A percentile compares a stretch with the other conserved stretches of the same genome.
Conservation (phyloP, 1,284 basidiomycete species). For the Ustilago vetiveriae region DNA sequence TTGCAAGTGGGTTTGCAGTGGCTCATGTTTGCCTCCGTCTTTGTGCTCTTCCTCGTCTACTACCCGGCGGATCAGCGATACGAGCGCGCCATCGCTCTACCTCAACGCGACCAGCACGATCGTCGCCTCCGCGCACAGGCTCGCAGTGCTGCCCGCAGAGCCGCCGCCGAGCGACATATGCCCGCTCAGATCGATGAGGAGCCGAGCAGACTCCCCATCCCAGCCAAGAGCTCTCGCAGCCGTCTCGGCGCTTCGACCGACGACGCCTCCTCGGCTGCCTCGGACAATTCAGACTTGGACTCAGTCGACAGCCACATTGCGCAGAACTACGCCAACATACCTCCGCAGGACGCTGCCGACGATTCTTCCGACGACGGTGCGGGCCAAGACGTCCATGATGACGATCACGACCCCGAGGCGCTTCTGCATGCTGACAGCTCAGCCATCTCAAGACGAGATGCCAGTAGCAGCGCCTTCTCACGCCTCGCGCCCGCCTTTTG, state of each 20-base stretch:
- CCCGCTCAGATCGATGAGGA: slow-evolving; percentile 5
- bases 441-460: slow-evolving; percentile 23
- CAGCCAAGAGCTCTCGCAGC: slow-evolving; percentile 10
- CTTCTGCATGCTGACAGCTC: slow-evolving; percentile 6
- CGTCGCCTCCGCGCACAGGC: slow-evolving; percentile 27
- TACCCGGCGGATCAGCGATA: slow-evolving; percentile 86
- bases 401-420: slow-evolving; percentile 25
- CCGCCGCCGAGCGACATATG: slow-evolving; percentile 19
- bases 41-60: slow-evolving; percentile 90
- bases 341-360: slow-evolving; percentile 5
- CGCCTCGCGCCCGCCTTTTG: slow-evolving; percentile 59
- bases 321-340: slow-evolving; percentile 53
- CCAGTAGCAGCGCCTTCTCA: slow-evolving; percentile 58
- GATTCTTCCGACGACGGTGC: slow-evolving; percentile 26
- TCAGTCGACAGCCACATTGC: slow-evolving; percentile 62
- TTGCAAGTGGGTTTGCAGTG: slow-evolving; percentile 85
- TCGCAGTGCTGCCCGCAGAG: slow-evolving; percentile 28
- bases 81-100: slow-evolving; percentile 59
- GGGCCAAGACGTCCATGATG: slow-evolving; percentile 11
- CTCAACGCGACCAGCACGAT: slow-evolving; percentile 23
- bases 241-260: slow-evolving; percentile 12
- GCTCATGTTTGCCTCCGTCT: slow-evolving; percentile 82
- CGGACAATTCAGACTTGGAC: slow-evolving; percentile 61
- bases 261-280: slow-evolving; percentile 52
- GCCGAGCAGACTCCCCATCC: slow-evolving; percentile 12